Conservation (phyloP, 73 alveolate genomes). For the Uronychia binucleata region DNA sequence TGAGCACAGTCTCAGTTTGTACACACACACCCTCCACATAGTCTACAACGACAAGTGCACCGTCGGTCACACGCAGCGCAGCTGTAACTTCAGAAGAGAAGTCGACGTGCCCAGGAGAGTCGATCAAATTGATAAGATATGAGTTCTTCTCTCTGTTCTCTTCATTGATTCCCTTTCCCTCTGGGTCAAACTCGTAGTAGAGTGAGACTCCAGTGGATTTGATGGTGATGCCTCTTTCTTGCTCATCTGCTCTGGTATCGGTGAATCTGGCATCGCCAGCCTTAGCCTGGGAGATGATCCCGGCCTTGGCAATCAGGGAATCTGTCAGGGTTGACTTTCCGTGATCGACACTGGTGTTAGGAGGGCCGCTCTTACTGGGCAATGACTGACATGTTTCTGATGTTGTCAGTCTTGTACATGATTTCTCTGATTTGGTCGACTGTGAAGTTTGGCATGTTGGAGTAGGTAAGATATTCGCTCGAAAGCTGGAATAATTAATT, state of each 20-base stretch:
- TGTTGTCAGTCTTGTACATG: conserved; percentile 97
- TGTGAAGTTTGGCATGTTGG: conserved; percentile 96
- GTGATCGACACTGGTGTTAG: conserved; percentile 92
- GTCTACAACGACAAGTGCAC: conserved; percentile 99
- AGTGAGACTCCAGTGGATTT: conserved; percentile 99
- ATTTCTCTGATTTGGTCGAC: conserved; percentile 97
- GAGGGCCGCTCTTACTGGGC: conserved; percentile 66
- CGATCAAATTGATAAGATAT: conserved; percentile 95
- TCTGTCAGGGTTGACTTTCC: conserved; percentile 99
- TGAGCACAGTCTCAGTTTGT: conserved; percentile 97
- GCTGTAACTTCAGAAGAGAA: conserved; percentile 99
- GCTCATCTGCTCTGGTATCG: conserved; percentile 98
- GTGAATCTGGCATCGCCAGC: conserved; percentile 99
- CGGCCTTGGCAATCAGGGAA: conserved; percentile 97
- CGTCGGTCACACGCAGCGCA: conserved; percentile 99
- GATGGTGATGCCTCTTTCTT: conserved; percentile 99
- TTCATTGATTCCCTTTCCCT: conserved; percentile 31
- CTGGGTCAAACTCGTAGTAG: conserved; percentile 89
- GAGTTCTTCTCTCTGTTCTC: conserved; percentile 39
- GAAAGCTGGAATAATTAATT: background rate
- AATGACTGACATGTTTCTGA: conserved; percentile 98
- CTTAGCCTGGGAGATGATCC: conserved; percentile 95
- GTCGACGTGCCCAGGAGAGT: conserved; percentile 99
- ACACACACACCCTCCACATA: conserved; percentile 98
- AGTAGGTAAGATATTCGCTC: conserved; percentile 33